Evolutionary conservation across 805 yeast species (phyloP).

Genomic region (Candida methanosorbosa): DNA sequence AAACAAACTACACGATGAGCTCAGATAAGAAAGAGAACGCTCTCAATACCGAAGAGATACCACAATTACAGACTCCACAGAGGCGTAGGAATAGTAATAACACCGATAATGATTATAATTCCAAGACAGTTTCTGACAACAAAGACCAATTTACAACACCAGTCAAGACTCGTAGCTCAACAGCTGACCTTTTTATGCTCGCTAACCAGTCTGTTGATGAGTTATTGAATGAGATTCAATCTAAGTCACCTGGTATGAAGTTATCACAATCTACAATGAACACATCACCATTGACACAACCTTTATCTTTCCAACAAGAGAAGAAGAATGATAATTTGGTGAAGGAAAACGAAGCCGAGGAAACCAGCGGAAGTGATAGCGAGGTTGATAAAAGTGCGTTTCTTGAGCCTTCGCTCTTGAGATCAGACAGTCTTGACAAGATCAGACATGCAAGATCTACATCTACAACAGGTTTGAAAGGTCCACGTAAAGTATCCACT

Average conservation of each 20-base stretch:
- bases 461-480: slow-evolving; percentile 1
- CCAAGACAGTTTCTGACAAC: too few species aligned
- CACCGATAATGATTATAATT: too few species aligned
- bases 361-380: not conserved
- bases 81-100: too few species aligned
- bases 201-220: slow-evolving; percentile 31
- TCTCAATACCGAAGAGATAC: too few species aligned
- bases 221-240: slow-evolving; percentile 22
- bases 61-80: too few species aligned
- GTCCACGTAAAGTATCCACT: not conserved
- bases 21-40: too few species aligned
- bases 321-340: not conserved
- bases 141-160: too few species aligned
- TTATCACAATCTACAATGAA: not conserved
- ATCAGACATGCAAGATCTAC: slow-evolving; percentile 4
- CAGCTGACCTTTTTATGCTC: slow-evolving; percentile 12
- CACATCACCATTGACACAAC: slow-evolving; percentile 13
- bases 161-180: too few species aligned
- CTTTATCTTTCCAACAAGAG: slow-evolving; percentile 8
- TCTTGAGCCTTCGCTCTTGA: slow-evolving; percentile 7
- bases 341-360: slow-evolving; percentile 1
- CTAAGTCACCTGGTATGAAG: slow-evolving; percentile 6
- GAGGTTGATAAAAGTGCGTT: slow-evolving; percentile 1
- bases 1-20: too few species aligned
- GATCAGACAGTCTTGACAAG: slow-evolving; percentile 6